A percentile compares a stretch with the other conserved stretches of the same genome.
Conservation (phyloP, 1,139 yeast species). For the Diutina catenulata region DNA sequence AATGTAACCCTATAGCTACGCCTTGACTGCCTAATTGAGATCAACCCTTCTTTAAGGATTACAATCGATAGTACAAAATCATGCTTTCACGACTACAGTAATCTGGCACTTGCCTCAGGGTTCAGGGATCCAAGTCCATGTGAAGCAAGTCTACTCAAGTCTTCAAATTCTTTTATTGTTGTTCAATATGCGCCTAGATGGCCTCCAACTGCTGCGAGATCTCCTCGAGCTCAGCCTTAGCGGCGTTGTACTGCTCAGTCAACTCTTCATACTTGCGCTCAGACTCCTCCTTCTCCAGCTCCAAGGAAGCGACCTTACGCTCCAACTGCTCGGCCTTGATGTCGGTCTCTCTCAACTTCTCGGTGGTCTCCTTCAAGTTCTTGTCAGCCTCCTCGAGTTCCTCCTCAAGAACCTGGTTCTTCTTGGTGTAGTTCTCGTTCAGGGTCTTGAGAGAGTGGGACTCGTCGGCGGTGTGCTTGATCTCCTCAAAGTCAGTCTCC, state of each 20-base stretch:
- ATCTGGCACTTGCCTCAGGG: not conserved
- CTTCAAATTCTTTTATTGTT: too few species aligned
- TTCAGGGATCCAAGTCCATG: not conserved
- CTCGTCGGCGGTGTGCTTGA: constrained; percentile 87
- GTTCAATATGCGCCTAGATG: constrained; percentile 29
- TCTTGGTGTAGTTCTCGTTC: constrained; percentile 85
- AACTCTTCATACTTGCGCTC: constrained; percentile 90
- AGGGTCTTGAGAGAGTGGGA: constrained; percentile 81
- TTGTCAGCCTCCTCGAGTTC: constrained; percentile 90
- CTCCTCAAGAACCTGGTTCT: constrained; percentile 85
- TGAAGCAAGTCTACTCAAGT: not conserved
- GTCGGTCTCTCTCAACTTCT: constrained; percentile 90
- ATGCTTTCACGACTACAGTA: not conserved
- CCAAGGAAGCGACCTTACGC: constrained; percentile 86
- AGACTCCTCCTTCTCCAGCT: constrained; percentile 84
- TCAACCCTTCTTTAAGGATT: not conserved
- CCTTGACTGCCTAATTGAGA: not conserved
- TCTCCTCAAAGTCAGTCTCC: constrained; percentile 67
- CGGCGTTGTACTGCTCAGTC: constrained; percentile 65
- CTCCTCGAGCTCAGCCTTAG: constrained; percentile 88
- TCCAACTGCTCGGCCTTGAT: constrained; percentile 95
- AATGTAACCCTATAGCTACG: not conserved
- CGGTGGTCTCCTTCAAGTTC: constrained; percentile 87
- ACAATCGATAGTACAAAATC: not conserved
- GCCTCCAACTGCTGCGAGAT: constrained; percentile 89